These are phyloP conservation scores for Neolentinus lepideus DNA, from an alignment of 1,284 basidiomycete species.

Conservation along the genomic window DNA sequence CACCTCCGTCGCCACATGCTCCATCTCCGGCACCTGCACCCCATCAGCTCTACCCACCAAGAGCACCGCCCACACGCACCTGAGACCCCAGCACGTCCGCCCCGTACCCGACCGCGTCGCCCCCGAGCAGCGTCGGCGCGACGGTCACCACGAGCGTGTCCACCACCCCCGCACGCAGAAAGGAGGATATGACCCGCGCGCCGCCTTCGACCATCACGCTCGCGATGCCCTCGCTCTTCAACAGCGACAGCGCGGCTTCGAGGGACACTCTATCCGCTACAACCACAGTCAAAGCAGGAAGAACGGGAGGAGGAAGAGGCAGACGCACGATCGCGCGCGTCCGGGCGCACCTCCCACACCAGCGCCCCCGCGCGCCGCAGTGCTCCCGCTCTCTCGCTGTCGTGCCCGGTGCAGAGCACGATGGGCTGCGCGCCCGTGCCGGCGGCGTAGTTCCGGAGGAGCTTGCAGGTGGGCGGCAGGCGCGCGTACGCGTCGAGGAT, in stretches of 20 bases:
- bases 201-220: constrained; percentile 97
- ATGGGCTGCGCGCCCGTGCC: constrained; percentile 69
- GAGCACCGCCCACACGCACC: constrained; percentile 11
- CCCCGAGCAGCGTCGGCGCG: constrained; percentile 76
- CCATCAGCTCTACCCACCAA: neutral
- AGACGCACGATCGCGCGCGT: neutral
- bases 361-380: constrained; percentile 50
- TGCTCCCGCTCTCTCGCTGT: constrained; percentile 25
- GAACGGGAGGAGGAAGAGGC: too few species aligned
- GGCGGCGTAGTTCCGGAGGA: constrained; percentile 60
- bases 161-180: constrained; percentile 47
- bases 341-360: constrained; percentile 27
- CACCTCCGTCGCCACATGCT: constrained; percentile 20
- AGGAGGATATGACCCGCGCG: constrained; percentile 74
- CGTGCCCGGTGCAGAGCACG: constrained; percentile 46
- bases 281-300: constrained; percentile 3
- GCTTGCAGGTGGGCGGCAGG: constrained; percentile 61
- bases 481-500: constrained; percentile 78
- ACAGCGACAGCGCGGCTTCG: constrained; percentile 38
- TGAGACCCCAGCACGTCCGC: constrained; percentile 12
- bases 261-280: constrained; percentile 40
- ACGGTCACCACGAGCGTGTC: constrained; percentile 79
- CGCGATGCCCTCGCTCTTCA: constrained; percentile 49
- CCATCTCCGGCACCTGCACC: constrained; percentile 13
- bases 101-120: constrained; percentile 59